Conservation (phyloP, 1,284 basidiomycete species). For the Baeospora myosura region DNA sequence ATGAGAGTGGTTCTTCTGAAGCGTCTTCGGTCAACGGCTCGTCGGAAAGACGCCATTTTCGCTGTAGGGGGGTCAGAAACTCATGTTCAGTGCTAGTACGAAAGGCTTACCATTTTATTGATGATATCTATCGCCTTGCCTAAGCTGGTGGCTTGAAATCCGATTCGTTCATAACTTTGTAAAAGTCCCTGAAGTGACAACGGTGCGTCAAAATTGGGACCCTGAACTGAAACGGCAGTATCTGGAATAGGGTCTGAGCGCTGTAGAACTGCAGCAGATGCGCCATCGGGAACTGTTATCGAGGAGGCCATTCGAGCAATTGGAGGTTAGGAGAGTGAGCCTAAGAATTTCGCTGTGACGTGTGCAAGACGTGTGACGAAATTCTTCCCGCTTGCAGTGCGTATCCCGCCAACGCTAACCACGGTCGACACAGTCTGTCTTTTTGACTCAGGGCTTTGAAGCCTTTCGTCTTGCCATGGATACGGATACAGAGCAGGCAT, state of each 20-base stretch:
- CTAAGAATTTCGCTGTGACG: background rate
- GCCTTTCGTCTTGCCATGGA: no score
- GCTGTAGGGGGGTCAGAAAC: constrained; percentile 32
- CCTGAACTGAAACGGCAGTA: constrained; percentile 69
- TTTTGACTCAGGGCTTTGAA: no score
- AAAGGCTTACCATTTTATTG: constrained; percentile 70
- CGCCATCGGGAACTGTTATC: constrained; percentile 42
- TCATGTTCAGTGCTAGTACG: background rate
- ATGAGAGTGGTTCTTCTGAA: constrained; percentile 52
- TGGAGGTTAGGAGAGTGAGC: no score
- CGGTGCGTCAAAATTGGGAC: constrained; percentile 79
- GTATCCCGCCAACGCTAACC: no score
- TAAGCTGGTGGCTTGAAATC: constrained; percentile 92
- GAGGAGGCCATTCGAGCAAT: no score
- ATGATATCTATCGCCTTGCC: constrained; percentile 87
- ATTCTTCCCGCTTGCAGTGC: no score
- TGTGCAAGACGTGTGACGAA: no score
- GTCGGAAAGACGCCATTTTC: constrained; percentile 78
- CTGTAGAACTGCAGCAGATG: constrained; percentile 69
- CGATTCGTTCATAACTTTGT: constrained; percentile 79
- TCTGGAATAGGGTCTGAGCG: constrained; percentile 75
- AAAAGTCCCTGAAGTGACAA: constrained; percentile 71
- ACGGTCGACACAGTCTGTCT: no score
- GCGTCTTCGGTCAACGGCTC: constrained; percentile 67
- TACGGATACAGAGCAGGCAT: no score